A percentile compares a stretch with the other conserved stretches of the same genome.
Conservation (phyloP, 768 basidiomycete species). For the Suillus plorans region DNA sequence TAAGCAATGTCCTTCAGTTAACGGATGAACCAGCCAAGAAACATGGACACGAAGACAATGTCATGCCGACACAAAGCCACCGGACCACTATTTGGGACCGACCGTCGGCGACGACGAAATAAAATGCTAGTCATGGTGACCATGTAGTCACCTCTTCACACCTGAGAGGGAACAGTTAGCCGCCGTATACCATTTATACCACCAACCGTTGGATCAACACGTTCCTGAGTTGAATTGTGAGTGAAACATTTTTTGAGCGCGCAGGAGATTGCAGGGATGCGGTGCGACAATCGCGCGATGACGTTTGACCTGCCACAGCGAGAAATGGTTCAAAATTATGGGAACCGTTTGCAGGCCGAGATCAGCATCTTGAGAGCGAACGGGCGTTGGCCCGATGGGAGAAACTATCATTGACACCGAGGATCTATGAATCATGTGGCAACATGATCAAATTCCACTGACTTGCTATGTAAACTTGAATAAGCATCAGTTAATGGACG, state of each 20-base stretch:
- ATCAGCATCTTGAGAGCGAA: neutral
- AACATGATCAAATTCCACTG: neutral
- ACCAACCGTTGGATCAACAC: neutral
- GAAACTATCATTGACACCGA: neutral
- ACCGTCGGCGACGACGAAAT: neutral
- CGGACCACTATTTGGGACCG: neutral
- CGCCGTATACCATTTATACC: neutral
- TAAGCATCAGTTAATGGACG: neutral
- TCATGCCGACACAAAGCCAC: neutral
- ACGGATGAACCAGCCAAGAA: neutral
- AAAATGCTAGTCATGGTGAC: neutral
- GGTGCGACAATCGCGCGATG: neutral
- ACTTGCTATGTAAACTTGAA: neutral
- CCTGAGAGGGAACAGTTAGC: neutral
- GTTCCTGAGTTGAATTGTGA: neutral
- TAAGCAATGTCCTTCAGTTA: neutral
- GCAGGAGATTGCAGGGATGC: neutral
- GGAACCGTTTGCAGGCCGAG: neutral
- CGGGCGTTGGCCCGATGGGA: neutral
- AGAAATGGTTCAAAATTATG: neutral
- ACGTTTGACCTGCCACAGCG: neutral
- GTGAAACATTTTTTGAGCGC: neutral
- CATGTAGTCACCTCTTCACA: neutral
- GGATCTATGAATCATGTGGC: neutral
- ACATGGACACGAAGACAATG: neutral